phyloP scores from a whole-genome alignment of 2,329 filamentous ascomycete species.

The Cercospora citrullina region DNA sequence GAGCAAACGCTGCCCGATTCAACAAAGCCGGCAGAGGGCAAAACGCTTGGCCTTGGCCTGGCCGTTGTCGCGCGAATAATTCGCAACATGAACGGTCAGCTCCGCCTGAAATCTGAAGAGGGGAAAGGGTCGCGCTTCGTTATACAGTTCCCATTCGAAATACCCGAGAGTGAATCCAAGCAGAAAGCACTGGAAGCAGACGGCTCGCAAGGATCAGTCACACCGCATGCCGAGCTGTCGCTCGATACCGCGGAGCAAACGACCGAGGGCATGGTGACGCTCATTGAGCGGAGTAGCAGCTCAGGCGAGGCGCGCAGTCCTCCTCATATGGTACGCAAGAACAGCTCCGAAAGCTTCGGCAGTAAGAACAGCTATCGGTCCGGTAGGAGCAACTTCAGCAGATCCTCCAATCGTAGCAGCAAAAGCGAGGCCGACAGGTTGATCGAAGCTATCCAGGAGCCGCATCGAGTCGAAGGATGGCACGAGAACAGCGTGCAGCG shows the following conservation, averaged over 20 bases:
- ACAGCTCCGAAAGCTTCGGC: conserved; percentile 47
- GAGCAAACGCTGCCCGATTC: conserved; percentile 37
- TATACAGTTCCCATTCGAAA: conserved; percentile 72
- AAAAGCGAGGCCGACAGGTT: conserved; percentile 68
- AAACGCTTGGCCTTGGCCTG: conserved; percentile 75
- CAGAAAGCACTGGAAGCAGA: conserved; percentile 22
- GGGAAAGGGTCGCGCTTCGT: conserved; percentile 81
- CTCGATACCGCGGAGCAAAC: conserved; percentile 19
- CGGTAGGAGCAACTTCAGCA: conserved; percentile 37
- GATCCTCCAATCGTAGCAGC: conserved; percentile 42
- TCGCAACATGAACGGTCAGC: conserved; percentile 85
- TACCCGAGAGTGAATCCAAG: conserved; percentile 50
- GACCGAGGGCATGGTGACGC: conserved; percentile 57
- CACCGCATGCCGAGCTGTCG: conserved; percentile 27
- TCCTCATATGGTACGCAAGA: conserved; percentile 33
- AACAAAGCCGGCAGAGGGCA: conserved; percentile 35
- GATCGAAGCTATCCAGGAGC: conserved; percentile 69
- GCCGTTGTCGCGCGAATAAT: conserved; percentile 84
- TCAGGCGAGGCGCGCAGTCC: conserved; percentile 21
- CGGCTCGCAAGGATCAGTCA: conserved; percentile 29
- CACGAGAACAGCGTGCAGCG: conserved; percentile 24
- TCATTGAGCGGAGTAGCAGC: conserved; percentile 55
- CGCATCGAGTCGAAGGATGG: conserved; percentile 43
- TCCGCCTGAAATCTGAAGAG: conserved; percentile 79
- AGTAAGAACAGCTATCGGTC: conserved; percentile 53